phyloP scores from a whole-genome alignment of 208 protist species.

The Leptomonas seymouri region DNA sequence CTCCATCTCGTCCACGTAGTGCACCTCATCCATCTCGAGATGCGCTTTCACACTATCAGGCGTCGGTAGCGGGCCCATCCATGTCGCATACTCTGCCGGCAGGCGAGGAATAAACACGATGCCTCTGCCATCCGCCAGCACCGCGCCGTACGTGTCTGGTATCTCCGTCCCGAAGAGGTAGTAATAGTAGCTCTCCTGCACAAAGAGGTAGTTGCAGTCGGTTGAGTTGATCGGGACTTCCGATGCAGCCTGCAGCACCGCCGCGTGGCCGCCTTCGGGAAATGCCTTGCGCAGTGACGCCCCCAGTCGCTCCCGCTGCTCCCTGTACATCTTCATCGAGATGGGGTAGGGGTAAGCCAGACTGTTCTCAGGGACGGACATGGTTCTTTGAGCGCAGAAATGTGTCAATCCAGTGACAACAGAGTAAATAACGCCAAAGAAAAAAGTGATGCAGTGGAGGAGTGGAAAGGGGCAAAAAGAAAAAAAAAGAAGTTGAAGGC shows the following conservation, averaged over 20 bases:
- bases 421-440: conserved; percentile 5
- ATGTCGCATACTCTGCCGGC: conserved; percentile 86
- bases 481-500: conserved; percentile 1
- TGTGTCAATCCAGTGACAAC: not conserved
- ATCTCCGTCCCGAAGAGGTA: conserved; percentile 92
- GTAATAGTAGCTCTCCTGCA: conserved; percentile 95
- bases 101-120: conserved; percentile 90
- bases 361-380: conserved; percentile 23
- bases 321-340: conserved; percentile 78
- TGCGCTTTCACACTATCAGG: conserved; percentile 57
- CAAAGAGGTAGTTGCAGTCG: conserved; percentile 88
- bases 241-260: conserved; percentile 74
- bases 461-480: not conserved
- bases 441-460: too few relatives aligned
- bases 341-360: conserved; percentile 75
- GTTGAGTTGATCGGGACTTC: conserved; percentile 91
- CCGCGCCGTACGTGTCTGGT: conserved; percentile 79
- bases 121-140: conserved; percentile 66
- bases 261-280: conserved; percentile 58
- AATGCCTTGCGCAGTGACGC: conserved; percentile 42
- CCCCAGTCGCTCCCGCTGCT: conserved; percentile 83
- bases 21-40: conserved; percentile 74
- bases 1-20: conserved; percentile 87
- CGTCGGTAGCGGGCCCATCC: conserved; percentile 90
- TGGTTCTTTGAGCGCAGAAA: conserved; percentile 6